Percentiles rank a stretch among this genome's conserved stretches.
Evolutionary conservation across 441 rosid species (phyloP).

Genomic region (Adansonia madagascariensis): DNA sequence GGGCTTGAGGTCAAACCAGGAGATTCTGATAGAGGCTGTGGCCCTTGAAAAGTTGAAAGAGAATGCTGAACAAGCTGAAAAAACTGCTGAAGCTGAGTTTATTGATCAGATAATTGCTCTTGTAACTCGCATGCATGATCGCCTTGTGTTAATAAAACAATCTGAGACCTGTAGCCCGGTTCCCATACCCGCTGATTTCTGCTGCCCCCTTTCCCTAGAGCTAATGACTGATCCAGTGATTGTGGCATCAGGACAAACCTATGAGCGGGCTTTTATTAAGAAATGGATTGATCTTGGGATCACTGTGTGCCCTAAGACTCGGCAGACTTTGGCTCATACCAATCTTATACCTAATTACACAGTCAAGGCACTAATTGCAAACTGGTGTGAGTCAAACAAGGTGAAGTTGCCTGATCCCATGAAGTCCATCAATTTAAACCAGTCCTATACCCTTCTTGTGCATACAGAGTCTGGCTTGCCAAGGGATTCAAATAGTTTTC

Average conservation of each 20-base stretch:
- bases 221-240: constrained; percentile 99
- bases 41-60: constrained; percentile 58
- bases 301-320: constrained; percentile 88
- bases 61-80: constrained; percentile 51
- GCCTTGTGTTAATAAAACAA: constrained; percentile 63
- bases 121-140: constrained; percentile 71
- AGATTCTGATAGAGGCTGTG: constrained; percentile 87
- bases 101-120: constrained; percentile 66
- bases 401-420: constrained; percentile 77
- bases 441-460: constrained; percentile 58
- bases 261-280: constrained; percentile 81
- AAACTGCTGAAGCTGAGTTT: constrained; percentile 59
- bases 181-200: constrained; percentile 80
- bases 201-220: constrained; percentile 92
- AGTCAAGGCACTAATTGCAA: constrained; percentile 89
- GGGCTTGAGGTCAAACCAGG: constrained; percentile 84
- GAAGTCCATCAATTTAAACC: constrained; percentile 56
- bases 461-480: constrained; percentile 53
- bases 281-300: constrained; percentile 90
- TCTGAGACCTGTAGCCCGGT: constrained; percentile 61
- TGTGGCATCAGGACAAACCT: constrained; percentile 93
- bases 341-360: constrained; percentile 84
- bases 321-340: constrained; percentile 67
- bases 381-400: constrained; percentile 49
- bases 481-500: constrained; percentile 38